phyloP scores from a whole-genome alignment of 805 yeast genomes.

The Wilhelminamyces savonicus region DNA sequence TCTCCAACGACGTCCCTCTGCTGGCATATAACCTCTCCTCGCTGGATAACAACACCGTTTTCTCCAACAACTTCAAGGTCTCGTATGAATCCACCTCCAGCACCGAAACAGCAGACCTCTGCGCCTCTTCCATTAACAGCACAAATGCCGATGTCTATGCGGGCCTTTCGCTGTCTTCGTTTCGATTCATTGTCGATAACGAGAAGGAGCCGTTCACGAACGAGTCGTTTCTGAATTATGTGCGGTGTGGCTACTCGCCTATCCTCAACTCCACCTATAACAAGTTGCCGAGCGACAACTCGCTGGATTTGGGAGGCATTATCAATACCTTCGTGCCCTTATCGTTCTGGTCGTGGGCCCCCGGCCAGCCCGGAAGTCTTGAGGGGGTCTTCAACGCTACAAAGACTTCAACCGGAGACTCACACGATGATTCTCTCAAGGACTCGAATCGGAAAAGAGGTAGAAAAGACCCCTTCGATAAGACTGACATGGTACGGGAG shows the following conservation, averaged over 20 bases:
- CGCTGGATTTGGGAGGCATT: conserved; percentile 21
- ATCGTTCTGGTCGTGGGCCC: conserved; percentile 72
- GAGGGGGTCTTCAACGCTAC: conserved; percentile 3
- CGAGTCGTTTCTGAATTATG: conserved; percentile 27
- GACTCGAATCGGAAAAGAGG: too few relatives aligned
- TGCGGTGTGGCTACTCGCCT: conserved; percentile 62
- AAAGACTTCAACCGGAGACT: too few relatives aligned
- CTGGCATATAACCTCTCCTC: conserved; percentile 16
- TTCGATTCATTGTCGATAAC: conserved; percentile 30
- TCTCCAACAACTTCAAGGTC: conserved; percentile 1
- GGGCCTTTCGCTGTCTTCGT: conserved; percentile 10
- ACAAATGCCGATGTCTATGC: not conserved
- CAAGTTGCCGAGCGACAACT: conserved; percentile 3
- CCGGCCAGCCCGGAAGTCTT: conserved; percentile 53
- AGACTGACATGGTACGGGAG: not conserved
- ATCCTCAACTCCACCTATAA: conserved; percentile 37
- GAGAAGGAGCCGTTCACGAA: conserved; percentile 30
- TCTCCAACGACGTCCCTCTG: conserved; percentile 13
- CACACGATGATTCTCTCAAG: too few relatives aligned
- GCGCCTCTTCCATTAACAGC: not conserved
- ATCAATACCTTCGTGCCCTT: conserved; percentile 19
- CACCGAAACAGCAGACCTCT: not conserved
- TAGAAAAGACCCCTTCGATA: too few relatives aligned
- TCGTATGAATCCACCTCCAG: conserved; percentile 1
- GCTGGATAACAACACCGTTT: conserved; percentile 13